Base-by-base conservation (phyloP, 2,329 filamentous ascomycete species). In the Talaromyces sp. region DNA sequence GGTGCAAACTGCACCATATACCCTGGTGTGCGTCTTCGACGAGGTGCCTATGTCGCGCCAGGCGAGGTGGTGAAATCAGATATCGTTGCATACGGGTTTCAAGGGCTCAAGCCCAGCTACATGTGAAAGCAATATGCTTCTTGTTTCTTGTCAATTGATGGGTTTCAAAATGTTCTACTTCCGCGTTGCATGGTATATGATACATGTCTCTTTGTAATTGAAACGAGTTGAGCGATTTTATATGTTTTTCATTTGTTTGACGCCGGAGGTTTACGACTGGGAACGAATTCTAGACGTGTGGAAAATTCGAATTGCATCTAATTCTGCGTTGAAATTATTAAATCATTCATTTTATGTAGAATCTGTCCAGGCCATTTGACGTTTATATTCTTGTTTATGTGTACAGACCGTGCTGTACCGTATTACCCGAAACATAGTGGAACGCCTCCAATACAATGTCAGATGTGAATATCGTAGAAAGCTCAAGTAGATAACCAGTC, bases 1-100 rank as follows among this genome's bases (percentile, higher is more conserved):
- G 88, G 87, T 49, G 85, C 85, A 6, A 83, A 84, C 63, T 86
- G 85, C 63, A 86, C 83, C 2, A 89, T 91, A 67, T 80, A 80
- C 63, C 80, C 80, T 3, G 80, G 80, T 25, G 78, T 82, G 22
- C 76, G 73, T 39, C 74, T 82, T 25, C 74, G 74, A 59, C 73
- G 77, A 49, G 78, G 78, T 6, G 77, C 77, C 7, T 81, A 80
- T 69, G 78, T 82, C 57, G 79, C 79, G 47, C 78, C 80, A 4
- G 79, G 79, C 22, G 78, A 80, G 56, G 73, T 82, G 39, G 80
- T 82, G 35, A 78, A 74, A 66, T 72, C 75, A n/a, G 75, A 80
- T 56, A 77, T 82, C 66, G 73, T 76, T 61, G 75, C 76, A 31
- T 80, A 80, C 69, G 75, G 78, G 17, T 79, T 78, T 49, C 78